Conservation (phyloP, 2,329 filamentous ascomycete genomes). For the Sclerotinia glacialis region DNA sequence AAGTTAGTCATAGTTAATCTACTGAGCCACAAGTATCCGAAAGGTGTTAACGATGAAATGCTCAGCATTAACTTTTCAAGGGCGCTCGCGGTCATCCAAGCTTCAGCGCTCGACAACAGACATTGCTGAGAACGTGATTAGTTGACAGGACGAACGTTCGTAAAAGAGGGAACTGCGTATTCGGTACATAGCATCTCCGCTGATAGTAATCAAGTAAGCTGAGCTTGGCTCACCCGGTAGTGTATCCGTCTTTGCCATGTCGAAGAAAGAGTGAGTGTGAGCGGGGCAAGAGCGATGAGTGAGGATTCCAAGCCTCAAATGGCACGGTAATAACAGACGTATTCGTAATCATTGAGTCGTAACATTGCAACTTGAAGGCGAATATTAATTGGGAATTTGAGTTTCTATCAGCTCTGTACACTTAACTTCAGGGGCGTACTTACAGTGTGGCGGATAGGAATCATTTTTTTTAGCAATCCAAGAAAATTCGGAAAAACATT, state of each 20-base stretch:
- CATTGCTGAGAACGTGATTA: constrained; percentile 7
- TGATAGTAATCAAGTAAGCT: no score
- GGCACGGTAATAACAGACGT: not conserved
- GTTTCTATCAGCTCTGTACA: not conserved
- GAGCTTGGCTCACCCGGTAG: not conserved
- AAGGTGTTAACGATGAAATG: not conserved
- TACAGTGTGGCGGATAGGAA: not conserved
- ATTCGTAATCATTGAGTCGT: not conserved
- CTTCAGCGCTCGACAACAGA: not conserved
- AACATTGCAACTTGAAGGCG: not conserved
- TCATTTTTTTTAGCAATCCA: not conserved
- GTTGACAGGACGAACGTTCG: not conserved
- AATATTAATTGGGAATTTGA: not conserved
- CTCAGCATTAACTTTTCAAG: not conserved
- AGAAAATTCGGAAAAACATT: not conserved
- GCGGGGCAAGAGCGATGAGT: not conserved
- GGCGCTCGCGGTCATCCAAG: not conserved
- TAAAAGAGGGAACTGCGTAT: not conserved
- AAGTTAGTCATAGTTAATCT: not conserved
- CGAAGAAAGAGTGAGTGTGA: no score
- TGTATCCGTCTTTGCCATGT: not conserved
- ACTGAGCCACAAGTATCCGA: not conserved
- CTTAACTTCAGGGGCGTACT: not conserved
- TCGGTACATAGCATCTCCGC: not conserved
- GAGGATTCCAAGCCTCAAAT: not conserved